Evolutionary conservation across 805 yeast species (phyloP).

Genomic region (Zygosaccharomyces kombuchaensis): DNA sequence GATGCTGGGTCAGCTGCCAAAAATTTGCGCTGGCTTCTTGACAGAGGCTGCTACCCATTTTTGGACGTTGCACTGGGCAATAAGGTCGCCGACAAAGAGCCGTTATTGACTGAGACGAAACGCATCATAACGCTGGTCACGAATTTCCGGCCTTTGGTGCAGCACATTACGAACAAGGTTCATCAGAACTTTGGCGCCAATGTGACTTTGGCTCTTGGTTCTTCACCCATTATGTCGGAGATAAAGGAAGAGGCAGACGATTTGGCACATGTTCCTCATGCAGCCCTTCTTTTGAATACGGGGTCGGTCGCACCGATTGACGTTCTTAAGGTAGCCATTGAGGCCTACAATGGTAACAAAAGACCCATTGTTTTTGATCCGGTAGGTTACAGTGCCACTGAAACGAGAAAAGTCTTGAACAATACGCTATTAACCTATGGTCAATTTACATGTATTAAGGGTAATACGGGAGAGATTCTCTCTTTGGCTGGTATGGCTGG

Average conservation of each 20-base stretch:
- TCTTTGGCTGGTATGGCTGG: slow-evolving; percentile 48
- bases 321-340: slow-evolving; percentile 48
- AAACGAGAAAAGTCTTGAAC: slow-evolving; percentile 48
- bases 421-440: slow-evolving; percentile 51
- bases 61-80: slow-evolving; percentile 7
- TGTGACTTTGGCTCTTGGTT: slow-evolving; percentile 77
- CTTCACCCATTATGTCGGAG: slow-evolving; percentile 87
- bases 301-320: slow-evolving; percentile 60
- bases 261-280: slow-evolving; percentile 50
- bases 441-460: slow-evolving; percentile 66
- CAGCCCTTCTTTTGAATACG: slow-evolving; percentile 63
- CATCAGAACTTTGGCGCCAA: slow-evolving; percentile 87
- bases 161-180: slow-evolving; percentile 85
- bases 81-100: neutral
- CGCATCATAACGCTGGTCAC: slow-evolving; percentile 26
- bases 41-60: slow-evolving; percentile 14
- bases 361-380: slow-evolving; percentile 80
- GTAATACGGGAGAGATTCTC: slow-evolving; percentile 77
- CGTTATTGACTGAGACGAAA: slow-evolving; percentile 4
- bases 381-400: slow-evolving; percentile 87
- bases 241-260: slow-evolving; percentile 61
- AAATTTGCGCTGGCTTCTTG: slow-evolving; percentile 32
- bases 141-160: slow-evolving; percentile 56
- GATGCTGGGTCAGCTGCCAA: slow-evolving; percentile 52
- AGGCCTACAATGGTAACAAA: slow-evolving; percentile 50